Conservation (phyloP, 2,329 filamentous ascomycete species). For the Trichophyton equinum region DNA sequence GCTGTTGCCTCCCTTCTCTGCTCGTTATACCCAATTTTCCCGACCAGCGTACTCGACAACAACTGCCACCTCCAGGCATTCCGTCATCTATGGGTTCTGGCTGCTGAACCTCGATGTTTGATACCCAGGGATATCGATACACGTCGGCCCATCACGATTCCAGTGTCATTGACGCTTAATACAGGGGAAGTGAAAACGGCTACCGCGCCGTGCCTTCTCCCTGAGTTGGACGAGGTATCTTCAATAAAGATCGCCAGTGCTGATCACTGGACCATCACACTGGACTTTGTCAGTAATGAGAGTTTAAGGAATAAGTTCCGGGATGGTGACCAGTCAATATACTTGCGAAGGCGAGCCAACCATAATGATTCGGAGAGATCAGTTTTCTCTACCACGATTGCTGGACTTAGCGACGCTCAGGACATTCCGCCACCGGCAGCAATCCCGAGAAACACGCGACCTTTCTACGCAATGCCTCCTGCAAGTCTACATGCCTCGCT, state of each 20-base stretch:
- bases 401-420: conserved; percentile 54
- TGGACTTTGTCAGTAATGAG: conserved; percentile 58
- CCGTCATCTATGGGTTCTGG: conserved; percentile 92
- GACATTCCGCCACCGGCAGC: conserved; percentile 24
- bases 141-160: conserved; percentile 61
- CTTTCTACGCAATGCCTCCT: conserved; percentile 16
- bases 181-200: conserved; percentile 25
- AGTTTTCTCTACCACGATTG: conserved; percentile 61
- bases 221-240: conserved; percentile 29
- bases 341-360: conserved; percentile 57
- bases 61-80: conserved; percentile 91
- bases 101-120: conserved; percentile 77
- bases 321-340: conserved; percentile 55
- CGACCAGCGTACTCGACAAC: conserved; percentile 80
- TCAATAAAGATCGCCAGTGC: conserved; percentile 33
- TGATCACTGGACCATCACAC: conserved; percentile 67
- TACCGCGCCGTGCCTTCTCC: conserved; percentile 46
- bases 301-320: conserved; percentile 52
- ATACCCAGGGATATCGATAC: conserved; percentile 80
- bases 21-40: conserved; percentile 89
- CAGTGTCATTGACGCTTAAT: conserved; percentile 53
- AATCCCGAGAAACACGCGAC: conserved; percentile 9
- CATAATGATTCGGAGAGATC: conserved; percentile 45
- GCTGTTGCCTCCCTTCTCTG: conserved; percentile 77
- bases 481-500: conserved; percentile 15